phyloP scores from a whole-genome alignment of 1,284 basidiomycete species.

The Uromyces viciae-fabae region DNA sequence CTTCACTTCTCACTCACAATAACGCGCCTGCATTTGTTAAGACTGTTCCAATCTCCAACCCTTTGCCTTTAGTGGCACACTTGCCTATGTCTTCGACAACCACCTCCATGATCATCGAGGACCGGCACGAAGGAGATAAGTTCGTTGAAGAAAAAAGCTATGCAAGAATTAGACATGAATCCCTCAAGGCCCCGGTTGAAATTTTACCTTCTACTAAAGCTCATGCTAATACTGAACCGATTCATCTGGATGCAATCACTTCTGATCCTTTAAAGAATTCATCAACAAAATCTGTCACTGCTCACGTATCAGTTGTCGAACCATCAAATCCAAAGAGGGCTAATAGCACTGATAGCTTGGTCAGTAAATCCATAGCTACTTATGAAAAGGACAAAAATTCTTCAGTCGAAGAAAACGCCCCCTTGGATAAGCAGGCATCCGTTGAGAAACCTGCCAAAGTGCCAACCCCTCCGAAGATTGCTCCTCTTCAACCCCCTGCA shows the following conservation, averaged over 20 bases:
- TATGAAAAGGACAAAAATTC: constrained; percentile 11
- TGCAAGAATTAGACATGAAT: background rate
- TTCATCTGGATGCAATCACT: background rate
- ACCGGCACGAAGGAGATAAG: constrained; percentile 5
- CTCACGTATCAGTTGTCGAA: background rate
- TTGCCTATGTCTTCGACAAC: background rate
- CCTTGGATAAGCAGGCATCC: background rate
- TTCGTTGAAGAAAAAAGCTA: background rate
- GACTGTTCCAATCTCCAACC: background rate
- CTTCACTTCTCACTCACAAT: constrained; percentile 26
- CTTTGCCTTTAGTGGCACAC: background rate
- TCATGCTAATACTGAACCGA: constrained; percentile 5
- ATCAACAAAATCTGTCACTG: background rate
- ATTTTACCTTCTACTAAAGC: background rate
- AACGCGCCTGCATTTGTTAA: background rate
- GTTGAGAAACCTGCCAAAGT: background rate
- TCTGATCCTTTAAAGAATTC: background rate
- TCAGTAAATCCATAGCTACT: background rate
- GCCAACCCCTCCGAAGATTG: background rate
- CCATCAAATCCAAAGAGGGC: background rate
- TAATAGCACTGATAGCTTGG: background rate
- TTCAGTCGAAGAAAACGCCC: background rate
- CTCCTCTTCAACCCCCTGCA: background rate
- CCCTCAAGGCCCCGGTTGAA: constrained; percentile 13
- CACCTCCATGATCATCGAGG: background rate